Percentiles rank a stretch among this genome's conserved stretches.
Evolutionary conservation across 2,329 filamentous ascomycete genomes (phyloP).

Genomic region (Pezicula rhizophila): DNA sequence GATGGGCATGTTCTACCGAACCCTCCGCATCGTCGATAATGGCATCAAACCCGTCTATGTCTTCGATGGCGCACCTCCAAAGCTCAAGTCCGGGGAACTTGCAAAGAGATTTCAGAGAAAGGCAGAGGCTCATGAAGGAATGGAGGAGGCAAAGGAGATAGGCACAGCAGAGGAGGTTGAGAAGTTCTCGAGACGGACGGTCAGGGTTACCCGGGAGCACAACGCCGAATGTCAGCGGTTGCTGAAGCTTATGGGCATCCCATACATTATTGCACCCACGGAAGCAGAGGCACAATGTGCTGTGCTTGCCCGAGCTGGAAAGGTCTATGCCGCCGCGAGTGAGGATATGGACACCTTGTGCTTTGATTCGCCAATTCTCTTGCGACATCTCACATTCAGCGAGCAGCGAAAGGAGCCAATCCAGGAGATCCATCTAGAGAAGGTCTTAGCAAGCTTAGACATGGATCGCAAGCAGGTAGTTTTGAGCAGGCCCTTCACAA

Average conservation of each 20-base stretch:
- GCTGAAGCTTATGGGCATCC: constrained; percentile 91
- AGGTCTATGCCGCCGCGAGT: constrained; percentile 93
- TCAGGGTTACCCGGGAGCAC: constrained; percentile 92
- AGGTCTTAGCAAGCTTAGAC: constrained; percentile 75
- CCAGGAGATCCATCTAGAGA: constrained; percentile 85
- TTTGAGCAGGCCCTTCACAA: background rate
- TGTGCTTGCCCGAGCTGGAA: constrained; percentile 78
- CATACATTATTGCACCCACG: constrained; percentile 90
- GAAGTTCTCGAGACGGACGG: constrained; percentile 90
- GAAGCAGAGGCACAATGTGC: constrained; percentile 98
- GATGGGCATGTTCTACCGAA: constrained; percentile 99
- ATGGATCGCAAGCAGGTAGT: constrained; percentile 83
- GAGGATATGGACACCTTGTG: constrained; percentile 99
- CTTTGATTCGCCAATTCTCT: constrained; percentile 84
- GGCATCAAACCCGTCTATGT: constrained; percentile 98
- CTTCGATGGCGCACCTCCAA: constrained; percentile 93
- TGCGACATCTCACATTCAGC: constrained; percentile 92
- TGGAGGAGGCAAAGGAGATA: constrained; percentile 95
- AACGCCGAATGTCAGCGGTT: constrained; percentile 90
- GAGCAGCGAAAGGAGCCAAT: constrained; percentile 98
- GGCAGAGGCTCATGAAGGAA: constrained; percentile 79
- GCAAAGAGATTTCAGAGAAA: constrained; percentile 96
- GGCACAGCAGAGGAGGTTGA: constrained; percentile 97
- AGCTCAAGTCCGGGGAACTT: constrained; percentile 94
- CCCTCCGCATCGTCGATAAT: constrained; percentile 94